Percentiles rank a stretch among this genome's conserved stretches.
These are phyloP conservation scores for Paramecium biaurelia DNA, from an alignment of 73 alveolate species.

Conservation along the genomic window DNA sequence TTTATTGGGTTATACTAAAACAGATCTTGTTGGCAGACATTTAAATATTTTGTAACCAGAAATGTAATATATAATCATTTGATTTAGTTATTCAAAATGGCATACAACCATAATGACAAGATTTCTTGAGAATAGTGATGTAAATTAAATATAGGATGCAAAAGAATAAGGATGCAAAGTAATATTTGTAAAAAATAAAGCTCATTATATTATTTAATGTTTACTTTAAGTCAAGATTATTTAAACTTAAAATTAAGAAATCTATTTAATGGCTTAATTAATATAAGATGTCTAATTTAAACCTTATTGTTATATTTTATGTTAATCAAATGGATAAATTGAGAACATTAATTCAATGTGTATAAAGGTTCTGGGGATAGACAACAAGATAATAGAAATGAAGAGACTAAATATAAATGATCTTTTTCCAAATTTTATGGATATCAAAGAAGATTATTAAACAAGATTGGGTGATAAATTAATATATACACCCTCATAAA, in stretches of 20 bases:
- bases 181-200: slow-evolving; percentile 35
- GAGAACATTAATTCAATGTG: slow-evolving; percentile 37
- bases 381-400: not conserved
- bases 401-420: not conserved
- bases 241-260: slow-evolving; percentile 3
- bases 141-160: not conserved
- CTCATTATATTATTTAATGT: slow-evolving; percentile 24
- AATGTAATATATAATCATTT: not conserved
- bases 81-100: not conserved
- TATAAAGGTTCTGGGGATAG: slow-evolving; percentile 3
- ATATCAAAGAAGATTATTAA: not conserved
- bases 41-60: slow-evolving; percentile 35
- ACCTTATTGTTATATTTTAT: not conserved
- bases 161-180: not conserved
- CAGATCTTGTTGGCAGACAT: slow-evolving; percentile 42
- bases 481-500: not conserved
- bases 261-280: not conserved
- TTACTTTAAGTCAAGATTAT: not conserved
- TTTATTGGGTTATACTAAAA: slow-evolving; percentile 44
- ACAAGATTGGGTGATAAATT: not conserved
- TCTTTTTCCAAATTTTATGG: slow-evolving; percentile 4
- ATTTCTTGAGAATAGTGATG: slow-evolving; percentile 28
- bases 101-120: not conserved
- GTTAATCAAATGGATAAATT: not conserved
- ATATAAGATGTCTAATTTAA: not conserved